Conservation (phyloP, 768 basidiomycete species). For the Tricholoma sp. region DNA sequence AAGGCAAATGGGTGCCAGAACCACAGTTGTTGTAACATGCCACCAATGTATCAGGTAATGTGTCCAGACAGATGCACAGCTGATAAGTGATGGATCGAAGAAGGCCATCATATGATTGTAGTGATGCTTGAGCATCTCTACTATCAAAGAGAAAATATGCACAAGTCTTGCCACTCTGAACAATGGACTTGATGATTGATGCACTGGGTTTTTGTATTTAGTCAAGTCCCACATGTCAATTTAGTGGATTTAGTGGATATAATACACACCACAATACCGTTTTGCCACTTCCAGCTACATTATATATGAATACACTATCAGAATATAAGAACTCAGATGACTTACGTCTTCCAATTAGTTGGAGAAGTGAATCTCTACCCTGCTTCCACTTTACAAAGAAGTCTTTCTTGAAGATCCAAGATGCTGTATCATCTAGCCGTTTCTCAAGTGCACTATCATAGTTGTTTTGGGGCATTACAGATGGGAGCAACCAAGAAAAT, state of each 20-base stretch:
- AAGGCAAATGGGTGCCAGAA: too few species aligned
- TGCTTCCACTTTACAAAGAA: not conserved
- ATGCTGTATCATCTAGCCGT: not conserved
- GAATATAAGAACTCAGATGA: not conserved
- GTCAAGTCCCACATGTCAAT: too few species aligned
- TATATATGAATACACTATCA: not conserved
- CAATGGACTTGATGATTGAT: too few species aligned
- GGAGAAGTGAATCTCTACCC: not conserved
- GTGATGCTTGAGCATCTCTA: too few species aligned
- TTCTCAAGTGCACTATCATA: not conserved
- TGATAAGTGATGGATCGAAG: too few species aligned
- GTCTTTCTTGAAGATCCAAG: not conserved
- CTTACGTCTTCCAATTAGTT: not conserved
- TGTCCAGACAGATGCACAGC: not conserved
- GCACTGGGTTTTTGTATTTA: too few species aligned
- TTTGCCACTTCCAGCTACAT: not conserved
- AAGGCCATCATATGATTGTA: too few species aligned
- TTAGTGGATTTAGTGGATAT: too few species aligned
- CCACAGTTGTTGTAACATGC: too few species aligned
- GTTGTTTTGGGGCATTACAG: not conserved
- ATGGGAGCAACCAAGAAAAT: not conserved
- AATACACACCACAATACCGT: not conserved
- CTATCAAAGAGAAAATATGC: too few species aligned
- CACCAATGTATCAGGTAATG: not conserved
- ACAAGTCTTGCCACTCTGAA: too few species aligned